Conservation (phyloP, 1,139 yeast genomes). For the Yamadazyma spencermartinsiae region DNA sequence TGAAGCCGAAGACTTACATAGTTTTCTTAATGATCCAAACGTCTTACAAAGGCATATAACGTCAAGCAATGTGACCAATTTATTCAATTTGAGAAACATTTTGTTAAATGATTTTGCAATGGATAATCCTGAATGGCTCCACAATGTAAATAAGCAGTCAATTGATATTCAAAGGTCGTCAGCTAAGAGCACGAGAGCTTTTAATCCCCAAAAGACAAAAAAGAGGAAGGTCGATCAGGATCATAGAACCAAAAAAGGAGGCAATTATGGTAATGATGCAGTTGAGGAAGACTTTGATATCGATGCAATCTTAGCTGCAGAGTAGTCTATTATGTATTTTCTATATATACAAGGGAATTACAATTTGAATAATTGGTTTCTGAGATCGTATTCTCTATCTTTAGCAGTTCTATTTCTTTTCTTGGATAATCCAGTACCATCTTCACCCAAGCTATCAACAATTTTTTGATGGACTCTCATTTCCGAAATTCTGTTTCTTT, state of each 20-base stretch:
- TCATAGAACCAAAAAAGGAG: conserved; percentile 14
- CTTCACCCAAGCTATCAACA: conserved; percentile 40
- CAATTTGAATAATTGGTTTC: conserved; percentile 41
- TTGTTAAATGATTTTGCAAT: conserved; percentile 16
- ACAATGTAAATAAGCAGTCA: conserved; percentile 15
- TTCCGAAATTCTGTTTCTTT: conserved; percentile 29
- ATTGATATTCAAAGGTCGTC: conserved; percentile 19
- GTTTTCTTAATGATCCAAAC: conserved; percentile 24
- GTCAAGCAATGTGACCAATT: conserved; percentile 21
- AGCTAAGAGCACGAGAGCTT: conserved; percentile 13
- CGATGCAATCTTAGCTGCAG: conserved; percentile 22
- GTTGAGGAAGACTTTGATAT: conserved; percentile 34
- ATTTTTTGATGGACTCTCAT: conserved; percentile 34
- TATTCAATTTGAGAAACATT: conserved; percentile 34
- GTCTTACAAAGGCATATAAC: conserved; percentile 28
- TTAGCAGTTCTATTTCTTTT: conserved; percentile 46
- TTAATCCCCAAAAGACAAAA: conserved; percentile 11
- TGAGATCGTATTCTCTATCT: conserved; percentile 44
- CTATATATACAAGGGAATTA: conserved; percentile 12
- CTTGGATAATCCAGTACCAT: conserved; percentile 38
- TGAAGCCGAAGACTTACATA: conserved; percentile 19
- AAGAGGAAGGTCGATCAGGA: conserved; percentile 17
- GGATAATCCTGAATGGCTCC: conserved; percentile 23
- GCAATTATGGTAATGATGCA: conserved; percentile 30
- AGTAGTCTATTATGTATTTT: too few species aligned